Percentiles rank a stretch among this genome's conserved stretches.
Evolutionary conservation across 106 monocot species (phyloP).

Genomic region (Triglochin maritima): DNA sequence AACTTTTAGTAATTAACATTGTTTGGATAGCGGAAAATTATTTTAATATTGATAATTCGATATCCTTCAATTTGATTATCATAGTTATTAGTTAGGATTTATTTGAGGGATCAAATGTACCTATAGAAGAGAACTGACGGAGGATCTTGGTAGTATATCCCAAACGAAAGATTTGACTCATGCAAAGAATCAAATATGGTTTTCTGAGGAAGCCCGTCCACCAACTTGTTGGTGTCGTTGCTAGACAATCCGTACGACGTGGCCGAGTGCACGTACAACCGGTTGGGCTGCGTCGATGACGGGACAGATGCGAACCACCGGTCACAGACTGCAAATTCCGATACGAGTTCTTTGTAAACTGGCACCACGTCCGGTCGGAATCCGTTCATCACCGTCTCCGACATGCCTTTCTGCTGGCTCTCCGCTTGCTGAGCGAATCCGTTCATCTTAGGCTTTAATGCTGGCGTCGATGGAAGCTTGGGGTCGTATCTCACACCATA

Average conservation of each 20-base stretch:
- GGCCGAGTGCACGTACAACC: conserved; percentile 80
- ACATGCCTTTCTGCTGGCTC: conserved; percentile 46
- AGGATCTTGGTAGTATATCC: conserved; percentile 87
- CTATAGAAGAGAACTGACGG: conserved; percentile 78
- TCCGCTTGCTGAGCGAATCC: conserved; percentile 88
- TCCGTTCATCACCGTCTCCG: conserved; percentile 66
- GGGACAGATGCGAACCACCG: conserved; percentile 90
- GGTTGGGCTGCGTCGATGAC: conserved; percentile 87
- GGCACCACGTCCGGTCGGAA: conserved; percentile 68
- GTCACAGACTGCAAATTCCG: conserved; percentile 76
- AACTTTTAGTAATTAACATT: too few species aligned
- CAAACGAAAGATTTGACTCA: conserved; percentile 54
- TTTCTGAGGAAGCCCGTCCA: conserved; percentile 64
- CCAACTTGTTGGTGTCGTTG: conserved; percentile 52
- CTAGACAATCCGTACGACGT: conserved; percentile 76
- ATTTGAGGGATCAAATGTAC: conserved; percentile 7
- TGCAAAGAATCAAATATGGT: conserved; percentile 84
- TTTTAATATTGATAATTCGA: too few species aligned
- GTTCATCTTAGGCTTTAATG: conserved; percentile 42
- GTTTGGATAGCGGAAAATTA: too few species aligned
- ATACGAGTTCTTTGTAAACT: conserved; percentile 67
- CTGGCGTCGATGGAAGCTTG: conserved; percentile 34
- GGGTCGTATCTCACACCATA: conserved; percentile 39
- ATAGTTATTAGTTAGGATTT: too few species aligned
- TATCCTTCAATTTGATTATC: too few species aligned